Evolutionary conservation across 1,284 basidiomycete genomes (phyloP).

Genomic region (Austroboletus novae-zelandiae): DNA sequence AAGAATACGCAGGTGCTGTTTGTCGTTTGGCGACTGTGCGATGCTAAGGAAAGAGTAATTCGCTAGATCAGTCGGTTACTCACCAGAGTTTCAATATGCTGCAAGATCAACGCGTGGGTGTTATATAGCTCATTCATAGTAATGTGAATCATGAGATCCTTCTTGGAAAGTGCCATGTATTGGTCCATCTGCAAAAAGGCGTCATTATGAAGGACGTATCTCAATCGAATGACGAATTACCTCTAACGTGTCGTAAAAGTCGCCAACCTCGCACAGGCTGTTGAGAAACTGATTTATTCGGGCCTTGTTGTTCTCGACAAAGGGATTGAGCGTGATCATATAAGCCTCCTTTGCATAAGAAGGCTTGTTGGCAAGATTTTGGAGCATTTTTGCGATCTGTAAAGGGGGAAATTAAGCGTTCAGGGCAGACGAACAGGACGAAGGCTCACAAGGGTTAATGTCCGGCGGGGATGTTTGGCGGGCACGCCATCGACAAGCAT

Average conservation of each 20-base stretch:
- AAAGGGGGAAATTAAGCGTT: constrained; percentile 2
- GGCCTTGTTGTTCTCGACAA: constrained; percentile 97
- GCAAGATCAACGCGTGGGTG: constrained; percentile 91
- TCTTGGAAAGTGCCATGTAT: constrained; percentile 99
- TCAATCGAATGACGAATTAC: constrained; percentile 40
- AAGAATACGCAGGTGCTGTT: constrained; percentile 94
- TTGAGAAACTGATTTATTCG: constrained; percentile 98
- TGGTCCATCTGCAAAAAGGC: constrained; percentile 81
- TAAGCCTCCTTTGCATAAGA: constrained; percentile 97
- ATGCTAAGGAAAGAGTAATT: constrained; percentile 3
- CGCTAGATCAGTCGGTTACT: constrained; percentile 31
- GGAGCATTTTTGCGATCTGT: constrained; percentile 99
- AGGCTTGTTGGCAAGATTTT: constrained; percentile 98
- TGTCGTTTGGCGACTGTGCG: constrained; percentile 89
- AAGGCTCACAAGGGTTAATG: constrained; percentile 80
- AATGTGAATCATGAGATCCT: constrained; percentile 96
- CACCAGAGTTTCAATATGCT: constrained; percentile 94
- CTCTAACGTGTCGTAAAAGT: constrained; percentile 99
- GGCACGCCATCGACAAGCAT: constrained; percentile 98
- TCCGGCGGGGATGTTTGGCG: constrained; percentile 94
- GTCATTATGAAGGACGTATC: neutral
- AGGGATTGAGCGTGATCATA: constrained; percentile 98
- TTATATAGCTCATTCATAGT: constrained; percentile 99
- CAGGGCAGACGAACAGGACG: neutral
- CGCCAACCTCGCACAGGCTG: constrained; percentile 95